A percentile compares a stretch with the other conserved stretches of the same genome.
Evolutionary conservation across 192 early-diverging fungal species (phyloP).

Genomic region (Endogone sp.): DNA sequence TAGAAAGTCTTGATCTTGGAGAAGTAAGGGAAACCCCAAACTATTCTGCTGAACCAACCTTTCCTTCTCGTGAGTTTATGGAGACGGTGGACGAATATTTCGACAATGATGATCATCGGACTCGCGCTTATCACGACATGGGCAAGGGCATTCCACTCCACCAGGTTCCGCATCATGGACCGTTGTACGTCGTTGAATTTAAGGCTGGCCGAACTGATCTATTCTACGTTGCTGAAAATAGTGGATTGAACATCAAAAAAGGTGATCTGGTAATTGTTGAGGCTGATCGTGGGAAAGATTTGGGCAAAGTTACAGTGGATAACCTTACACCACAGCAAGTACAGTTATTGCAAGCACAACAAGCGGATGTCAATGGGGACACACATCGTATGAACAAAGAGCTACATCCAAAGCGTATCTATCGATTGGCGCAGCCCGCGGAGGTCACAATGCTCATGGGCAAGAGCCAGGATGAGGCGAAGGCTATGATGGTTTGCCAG

Average conservation of each 20-base stretch:
- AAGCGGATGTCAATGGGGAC: neutral
- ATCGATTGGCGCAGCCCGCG: constrained; percentile 68
- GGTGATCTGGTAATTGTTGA: constrained; percentile 87
- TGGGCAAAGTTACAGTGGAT: constrained; percentile 77
- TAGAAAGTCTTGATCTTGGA: neutral
- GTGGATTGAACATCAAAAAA: constrained; percentile 38
- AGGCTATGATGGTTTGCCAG: constrained; percentile 84
- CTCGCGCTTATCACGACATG: constrained; percentile 26
- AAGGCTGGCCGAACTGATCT: constrained; percentile 82
- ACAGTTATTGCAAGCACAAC: constrained; percentile 35
- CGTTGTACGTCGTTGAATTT: constrained; percentile 82
- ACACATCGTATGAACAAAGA: neutral
- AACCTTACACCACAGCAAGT: constrained; percentile 53
- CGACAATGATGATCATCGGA: constrained; percentile 27
- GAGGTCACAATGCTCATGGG: constrained; percentile 80
- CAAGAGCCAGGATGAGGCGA: constrained; percentile 88
- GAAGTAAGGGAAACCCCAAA: neutral
- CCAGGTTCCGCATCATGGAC: constrained; percentile 44
- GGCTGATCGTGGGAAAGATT: constrained; percentile 85
- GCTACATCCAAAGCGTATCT: constrained; percentile 79
- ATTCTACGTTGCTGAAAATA: constrained; percentile 63
- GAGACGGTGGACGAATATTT: constrained; percentile 22
- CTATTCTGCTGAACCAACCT: neutral
- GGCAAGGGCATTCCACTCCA: constrained; percentile 42
- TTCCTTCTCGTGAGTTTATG: constrained; percentile 2